Base-by-base conservation (phyloP, 2,329 filamentous ascomycete species). In the Aspergillus proliferans region DNA sequence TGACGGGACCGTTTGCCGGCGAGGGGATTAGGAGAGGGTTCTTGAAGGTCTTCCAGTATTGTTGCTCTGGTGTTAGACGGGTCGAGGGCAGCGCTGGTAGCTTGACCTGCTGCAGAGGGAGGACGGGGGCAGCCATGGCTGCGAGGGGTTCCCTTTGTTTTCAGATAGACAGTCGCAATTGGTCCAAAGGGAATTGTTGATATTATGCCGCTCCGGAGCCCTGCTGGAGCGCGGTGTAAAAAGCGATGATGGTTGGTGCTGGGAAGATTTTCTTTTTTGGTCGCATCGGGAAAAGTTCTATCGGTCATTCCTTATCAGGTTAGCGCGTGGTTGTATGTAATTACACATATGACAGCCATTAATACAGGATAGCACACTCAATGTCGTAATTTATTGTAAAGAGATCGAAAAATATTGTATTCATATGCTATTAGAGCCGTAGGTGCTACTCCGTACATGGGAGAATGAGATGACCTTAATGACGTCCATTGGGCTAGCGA, bases 31-130 rank as follows among this genome's bases (percentile, higher is more conserved):
- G 84, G 50, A 95, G 83, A 57, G 91, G 88, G 59, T 91, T 93
- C 73, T 88, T 90, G 77, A 98, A 98, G 10, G 87, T 86, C 66
- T 86, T 87, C 94, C 94, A 98, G 78, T 97, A 97, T 57, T 85
- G 82, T 73, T 97, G 91, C 75, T 98, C 93, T 28, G 91, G 85
- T 5, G 92, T 95, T 43, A 92, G 74, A 44, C 63, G 64, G 47
- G 88, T 86, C 38, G 86, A 85, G 49, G 90, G 90, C 45, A 88
- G 88, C 55, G 87, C 81, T 49, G 92, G 84, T 65, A 94, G 81
- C 78, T 89, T 94, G 65, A 94, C 76, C 69, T 85, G 85, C 68
- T 84, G 84, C 58, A 95, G 76, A 52, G 87, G 86, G 69, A 83
- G 82, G 62, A 95, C 87, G 74, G 89, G 85, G 63, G 90, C 87